phyloP scores from a whole-genome alignment of 257 asterid species.

The Striga asiatica region DNA sequence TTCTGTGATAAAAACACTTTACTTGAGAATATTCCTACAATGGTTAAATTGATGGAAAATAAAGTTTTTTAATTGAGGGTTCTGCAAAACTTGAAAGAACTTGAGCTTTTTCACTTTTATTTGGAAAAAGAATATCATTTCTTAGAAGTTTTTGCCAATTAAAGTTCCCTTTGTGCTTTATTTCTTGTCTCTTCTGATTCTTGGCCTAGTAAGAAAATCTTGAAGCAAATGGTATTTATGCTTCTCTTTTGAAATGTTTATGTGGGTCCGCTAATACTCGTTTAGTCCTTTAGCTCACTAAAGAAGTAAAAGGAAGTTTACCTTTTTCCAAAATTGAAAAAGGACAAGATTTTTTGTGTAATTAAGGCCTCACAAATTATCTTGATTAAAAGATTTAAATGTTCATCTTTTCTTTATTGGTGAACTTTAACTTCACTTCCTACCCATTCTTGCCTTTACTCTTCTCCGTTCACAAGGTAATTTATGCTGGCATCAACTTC shows the following conservation, averaged over 20 bases:
- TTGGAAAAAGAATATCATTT: constrained; percentile 10
- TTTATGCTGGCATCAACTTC: background rate
- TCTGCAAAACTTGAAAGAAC: background rate
- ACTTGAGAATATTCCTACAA: constrained; percentile 28
- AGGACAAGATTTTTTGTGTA: background rate
- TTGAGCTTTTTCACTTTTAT: background rate
- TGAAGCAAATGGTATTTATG: constrained; percentile 17
- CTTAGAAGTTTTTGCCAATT: background rate
- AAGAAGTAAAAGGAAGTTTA: constrained; percentile 16
- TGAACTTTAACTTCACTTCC: background rate
- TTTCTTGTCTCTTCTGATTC: constrained; percentile 21
- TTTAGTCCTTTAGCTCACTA: constrained; percentile 13
- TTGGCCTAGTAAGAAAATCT: constrained; percentile 20
- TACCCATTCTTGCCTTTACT: background rate
- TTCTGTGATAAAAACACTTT: constrained; percentile 16
- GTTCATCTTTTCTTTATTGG: background rate
- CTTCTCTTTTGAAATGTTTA: constrained; percentile 9
- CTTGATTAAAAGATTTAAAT: background rate
- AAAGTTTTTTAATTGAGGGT: background rate
- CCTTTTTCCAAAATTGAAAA: background rate
- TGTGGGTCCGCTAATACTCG: constrained; percentile 33
- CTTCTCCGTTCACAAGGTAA: background rate
- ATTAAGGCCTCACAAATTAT: background rate
- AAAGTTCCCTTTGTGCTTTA: constrained; percentile 1
- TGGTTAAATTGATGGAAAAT: constrained; percentile 23